phyloP scores from a whole-genome alignment of 371 early-diverging fungal genomes.

The Mortierella sp. region DNA sequence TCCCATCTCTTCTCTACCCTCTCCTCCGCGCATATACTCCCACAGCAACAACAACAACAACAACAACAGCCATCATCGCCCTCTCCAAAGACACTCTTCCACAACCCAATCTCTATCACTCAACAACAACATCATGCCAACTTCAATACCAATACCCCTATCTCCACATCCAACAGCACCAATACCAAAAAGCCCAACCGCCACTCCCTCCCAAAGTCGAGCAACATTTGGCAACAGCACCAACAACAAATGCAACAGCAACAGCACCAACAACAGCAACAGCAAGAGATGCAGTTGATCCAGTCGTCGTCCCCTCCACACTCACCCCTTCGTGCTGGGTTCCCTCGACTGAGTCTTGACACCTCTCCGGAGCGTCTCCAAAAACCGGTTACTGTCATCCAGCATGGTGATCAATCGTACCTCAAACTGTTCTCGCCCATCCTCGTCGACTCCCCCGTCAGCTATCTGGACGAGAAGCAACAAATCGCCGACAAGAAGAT shows the following conservation, averaged over 20 bases:
- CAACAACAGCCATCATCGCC: background rate
- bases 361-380: conserved; percentile 44
- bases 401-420: conserved; percentile 35
- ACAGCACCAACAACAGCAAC: conserved; percentile 3
- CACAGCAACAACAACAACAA: background rate
- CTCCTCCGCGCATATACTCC: background rate
- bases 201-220: conserved; percentile 33
- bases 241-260: conserved; percentile 33
- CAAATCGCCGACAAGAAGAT: conserved; percentile 34
- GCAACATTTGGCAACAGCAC: conserved; percentile 40
- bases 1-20: background rate
- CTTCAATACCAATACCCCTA: conserved; percentile 4
- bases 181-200: conserved; percentile 23
- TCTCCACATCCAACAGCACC: background rate
- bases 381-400: conserved; percentile 22
- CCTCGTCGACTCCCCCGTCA: conserved; percentile 52
- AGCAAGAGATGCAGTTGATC: background rate
- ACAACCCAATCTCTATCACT: background rate
- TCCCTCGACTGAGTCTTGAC: conserved; percentile 44
- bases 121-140: background rate
- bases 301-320: background rate
- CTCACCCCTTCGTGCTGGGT: conserved; percentile 17
- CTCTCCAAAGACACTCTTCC: conserved; percentile 3
- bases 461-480: conserved; percentile 35
- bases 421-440: conserved; percentile 46